phyloP scores from a whole-genome alignment of 108 stramenopile genomes.

The Poteriospumella lacustris region DNA sequence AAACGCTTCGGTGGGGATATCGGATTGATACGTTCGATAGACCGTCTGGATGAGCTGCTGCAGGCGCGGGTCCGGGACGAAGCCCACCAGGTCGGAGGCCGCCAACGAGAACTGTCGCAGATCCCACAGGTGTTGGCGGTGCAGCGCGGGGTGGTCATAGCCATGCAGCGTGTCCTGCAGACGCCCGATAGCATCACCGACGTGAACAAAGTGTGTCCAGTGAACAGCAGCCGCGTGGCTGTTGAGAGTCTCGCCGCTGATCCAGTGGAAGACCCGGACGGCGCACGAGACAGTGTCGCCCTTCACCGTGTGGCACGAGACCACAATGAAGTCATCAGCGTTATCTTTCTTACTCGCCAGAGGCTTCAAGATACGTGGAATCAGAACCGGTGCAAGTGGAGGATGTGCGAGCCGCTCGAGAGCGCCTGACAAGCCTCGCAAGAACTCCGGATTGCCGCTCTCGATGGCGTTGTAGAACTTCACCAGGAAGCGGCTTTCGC shows the following conservation, averaged over 20 bases:
- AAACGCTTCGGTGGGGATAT: conserved; percentile 7
- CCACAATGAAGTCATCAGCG: neutral
- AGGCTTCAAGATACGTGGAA: neutral
- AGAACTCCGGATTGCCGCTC: neutral
- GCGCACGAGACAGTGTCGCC: neutral
- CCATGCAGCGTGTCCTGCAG: neutral
- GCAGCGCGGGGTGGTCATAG: conserved; percentile 10
- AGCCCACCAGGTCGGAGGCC: neutral
- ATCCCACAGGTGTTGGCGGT: conserved; percentile 31
- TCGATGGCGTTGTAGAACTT: conserved; percentile 32
- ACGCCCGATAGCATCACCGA: neutral
- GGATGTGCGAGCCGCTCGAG: neutral
- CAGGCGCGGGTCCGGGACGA: neutral
- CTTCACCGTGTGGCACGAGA: neutral
- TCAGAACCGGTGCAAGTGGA: neutral
- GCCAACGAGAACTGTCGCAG: neutral
- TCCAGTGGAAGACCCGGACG: conserved; percentile 25
- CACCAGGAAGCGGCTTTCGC: conserved; percentile 24
- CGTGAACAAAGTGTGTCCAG: neutral
- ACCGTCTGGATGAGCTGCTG: neutral
- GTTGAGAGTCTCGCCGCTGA: conserved; percentile 16
- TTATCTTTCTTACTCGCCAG: neutral
- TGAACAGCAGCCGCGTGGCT: neutral
- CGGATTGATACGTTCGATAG: neutral
- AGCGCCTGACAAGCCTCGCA: neutral